phyloP scores from a whole-genome alignment of 73 alveolate genomes.

The Tetrahymena elliotti region DNA sequence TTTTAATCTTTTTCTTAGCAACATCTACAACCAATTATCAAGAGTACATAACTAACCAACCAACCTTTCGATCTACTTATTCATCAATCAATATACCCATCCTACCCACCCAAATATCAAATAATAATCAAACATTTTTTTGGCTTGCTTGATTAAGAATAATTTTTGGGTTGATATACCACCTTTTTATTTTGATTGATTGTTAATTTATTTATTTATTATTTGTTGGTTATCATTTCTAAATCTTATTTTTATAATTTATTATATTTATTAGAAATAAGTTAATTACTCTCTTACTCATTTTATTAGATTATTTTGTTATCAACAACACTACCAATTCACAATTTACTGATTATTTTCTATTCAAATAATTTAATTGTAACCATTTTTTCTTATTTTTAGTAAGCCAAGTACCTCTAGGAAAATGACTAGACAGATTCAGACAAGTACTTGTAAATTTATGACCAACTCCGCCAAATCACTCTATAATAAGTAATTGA shows the following conservation, averaged over 20 bases:
- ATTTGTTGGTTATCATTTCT: not conserved
- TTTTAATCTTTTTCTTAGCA: not conserved
- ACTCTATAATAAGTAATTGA: not conserved
- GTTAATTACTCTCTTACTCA: not conserved
- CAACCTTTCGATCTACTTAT: not conserved
- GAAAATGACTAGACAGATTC: not conserved
- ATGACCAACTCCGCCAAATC: not conserved
- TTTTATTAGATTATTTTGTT: too few species aligned
- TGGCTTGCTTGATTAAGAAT: too few species aligned
- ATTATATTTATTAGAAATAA: too few species aligned
- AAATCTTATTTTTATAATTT: not conserved
- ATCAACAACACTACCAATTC: not conserved
- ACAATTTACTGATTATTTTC: not conserved
- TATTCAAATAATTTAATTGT: not conserved
- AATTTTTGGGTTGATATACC: too few species aligned
- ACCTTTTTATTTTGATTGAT: too few species aligned
- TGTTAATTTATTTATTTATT: too few species aligned
- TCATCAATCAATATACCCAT: not conserved
- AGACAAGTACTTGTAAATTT: not conserved
- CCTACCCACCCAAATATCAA: not conserved
- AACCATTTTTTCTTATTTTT: not conserved
- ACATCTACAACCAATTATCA: not conserved
- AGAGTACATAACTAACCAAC: not conserved
- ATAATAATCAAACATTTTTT: too few species aligned
- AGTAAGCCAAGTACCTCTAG: not conserved